Evolutionary conservation across 2,329 filamentous ascomycete genomes (phyloP), one percentile per base, ranked within the genome.

Genomic region (Fusarium haematococcum): DNA sequence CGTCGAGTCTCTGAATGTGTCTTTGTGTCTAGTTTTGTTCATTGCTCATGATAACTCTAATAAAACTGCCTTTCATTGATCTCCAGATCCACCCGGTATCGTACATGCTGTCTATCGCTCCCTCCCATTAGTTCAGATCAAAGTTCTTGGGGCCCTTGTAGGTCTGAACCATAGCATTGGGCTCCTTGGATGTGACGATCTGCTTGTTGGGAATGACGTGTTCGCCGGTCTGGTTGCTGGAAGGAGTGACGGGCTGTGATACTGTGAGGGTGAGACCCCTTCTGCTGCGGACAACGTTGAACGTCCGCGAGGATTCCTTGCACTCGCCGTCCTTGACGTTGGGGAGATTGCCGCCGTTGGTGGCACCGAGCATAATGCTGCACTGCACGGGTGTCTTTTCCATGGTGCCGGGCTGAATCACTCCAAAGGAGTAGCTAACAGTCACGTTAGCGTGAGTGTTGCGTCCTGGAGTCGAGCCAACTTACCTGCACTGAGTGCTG

Each of bases 251-350:
- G 3, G 69, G 81, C 77, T 81, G 76, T 11, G 73, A 70, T 71
- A 82, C 76, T 14, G 65, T 66, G 43, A 83, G 50, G 60, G 68
- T 66, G 33, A 82, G 69, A 39, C 80, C 80, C 18, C 69, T 74
- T 48, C 60, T 56, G 62, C 66, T 35, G 59, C 75, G 75, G 66
- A 57, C 43, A 41, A 83, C 45, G 63, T 71, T 69, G 67, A 78
- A 83, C 35, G 78, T 80, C 23, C 80, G 77, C 32, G 80, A 78
- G 7, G 81, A 82, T 5, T 77, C 23, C 5, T 63, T 41, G 76
- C 81, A 83, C 23, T 71, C 43, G 56, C 72, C 81, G 4, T 79
- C 72, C 63, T 69, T 68, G 72, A 83, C 75, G 20, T 78, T 66
- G 60, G 81, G 81, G n/a, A 83, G 77, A n/a, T 62, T 67, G 67